Conservation (phyloP, 78 protist species). For the Thecamonas trahens region DNA sequence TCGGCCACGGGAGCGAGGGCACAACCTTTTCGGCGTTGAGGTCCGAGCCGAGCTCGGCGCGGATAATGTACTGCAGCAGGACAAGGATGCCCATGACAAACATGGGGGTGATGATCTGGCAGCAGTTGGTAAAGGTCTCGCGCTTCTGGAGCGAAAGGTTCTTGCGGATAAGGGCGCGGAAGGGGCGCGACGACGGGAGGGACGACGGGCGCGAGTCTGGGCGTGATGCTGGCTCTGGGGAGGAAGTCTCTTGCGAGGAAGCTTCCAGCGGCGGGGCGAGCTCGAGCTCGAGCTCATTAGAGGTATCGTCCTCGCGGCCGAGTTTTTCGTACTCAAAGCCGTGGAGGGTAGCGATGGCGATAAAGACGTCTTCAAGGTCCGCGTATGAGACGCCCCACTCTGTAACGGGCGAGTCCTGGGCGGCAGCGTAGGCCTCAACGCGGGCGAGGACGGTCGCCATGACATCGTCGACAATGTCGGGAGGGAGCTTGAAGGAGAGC, state of each 20-base stretch:
- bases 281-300: too few species aligned
- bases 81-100: constrained; percentile 2
- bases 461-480: too few species aligned
- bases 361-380: constrained; percentile 7
- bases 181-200: not conserved
- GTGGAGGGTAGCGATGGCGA: not conserved
- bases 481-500: too few species aligned
- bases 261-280: not conserved
- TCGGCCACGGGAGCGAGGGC: too few species aligned
- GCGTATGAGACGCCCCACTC: constrained; percentile 7
- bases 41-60: not conserved
- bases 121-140: not conserved
- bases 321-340: not conserved
- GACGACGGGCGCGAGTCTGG: not conserved
- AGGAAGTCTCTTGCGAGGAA: not conserved
- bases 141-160: constrained; percentile 12
- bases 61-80: not conserved
- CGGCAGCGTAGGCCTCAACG: too few species aligned
- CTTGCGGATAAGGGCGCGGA: constrained; percentile 1
- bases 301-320: not conserved
- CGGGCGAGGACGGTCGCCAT: too few species aligned
- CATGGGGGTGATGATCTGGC: constrained; percentile 19
- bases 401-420: too few species aligned
- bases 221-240: not conserved
- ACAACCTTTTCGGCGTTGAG: too few species aligned